phyloP scores from a whole-genome alignment of 495 filamentous ascomycete species.

The Mytilinidion resinicola region DNA sequence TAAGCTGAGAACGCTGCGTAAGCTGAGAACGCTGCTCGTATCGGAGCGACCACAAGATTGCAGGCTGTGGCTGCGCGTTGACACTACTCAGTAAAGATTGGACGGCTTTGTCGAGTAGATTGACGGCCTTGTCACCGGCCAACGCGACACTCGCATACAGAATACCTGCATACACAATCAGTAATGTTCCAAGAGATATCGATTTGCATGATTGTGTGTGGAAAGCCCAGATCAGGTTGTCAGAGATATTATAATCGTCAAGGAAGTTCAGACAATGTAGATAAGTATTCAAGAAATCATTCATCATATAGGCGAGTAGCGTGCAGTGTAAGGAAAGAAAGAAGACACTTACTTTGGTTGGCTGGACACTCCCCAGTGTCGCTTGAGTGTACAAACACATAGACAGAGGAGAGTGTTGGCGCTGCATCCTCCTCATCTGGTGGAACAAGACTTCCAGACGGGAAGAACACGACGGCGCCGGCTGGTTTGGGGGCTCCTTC shows the following conservation, averaged over 20 bases:
- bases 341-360: conserved; percentile 74
- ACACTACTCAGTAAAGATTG: conserved; percentile 10
- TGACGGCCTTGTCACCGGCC: conserved; percentile 4
- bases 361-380: conserved; percentile 83
- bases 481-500: conserved; percentile 72
- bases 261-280: conserved; percentile 93
- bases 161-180: conserved; percentile 15
- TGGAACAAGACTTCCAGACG: conserved; percentile 42
- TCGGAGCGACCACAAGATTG: conserved; percentile 19
- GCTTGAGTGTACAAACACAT: conserved; percentile 71
- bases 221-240: conserved; percentile 69
- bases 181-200: not conserved
- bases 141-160: conserved; percentile 20
- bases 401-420: conserved; percentile 49
- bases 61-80: conserved; percentile 7
- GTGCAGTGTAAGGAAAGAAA: conserved; percentile 12
- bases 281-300: conserved; percentile 80
- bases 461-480: conserved; percentile 68
- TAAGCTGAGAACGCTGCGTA: not conserved
- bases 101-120: conserved; percentile 19
- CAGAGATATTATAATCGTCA: conserved; percentile 77
- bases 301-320: conserved; percentile 57
- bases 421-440: conserved; percentile 24
- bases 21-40: conserved; percentile 15
- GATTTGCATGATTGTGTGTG: not conserved